Evolutionary conservation across 352 stramenopile species (phyloP), one percentile per base, ranked within the genome.

Genomic region (Phytophthora lateralis): DNA sequence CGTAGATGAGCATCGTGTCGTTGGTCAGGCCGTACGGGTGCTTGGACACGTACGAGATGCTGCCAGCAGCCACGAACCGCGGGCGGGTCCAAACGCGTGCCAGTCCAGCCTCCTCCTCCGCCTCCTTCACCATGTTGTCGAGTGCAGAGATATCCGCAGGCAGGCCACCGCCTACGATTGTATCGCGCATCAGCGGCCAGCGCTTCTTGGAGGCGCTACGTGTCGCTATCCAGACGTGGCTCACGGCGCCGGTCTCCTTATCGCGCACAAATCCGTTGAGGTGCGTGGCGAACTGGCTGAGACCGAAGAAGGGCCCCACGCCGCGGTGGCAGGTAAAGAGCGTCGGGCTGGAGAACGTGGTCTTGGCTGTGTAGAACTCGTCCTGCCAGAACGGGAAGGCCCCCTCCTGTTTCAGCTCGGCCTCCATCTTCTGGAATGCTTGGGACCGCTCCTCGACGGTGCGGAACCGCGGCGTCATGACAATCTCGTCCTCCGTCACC

Each of bases 81-180:
- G 47, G n/a, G 1, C 46, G 53, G 1, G 75, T 75, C 75, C 81
- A 84, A 20, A 57, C 24, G 2, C 69, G 68, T 2, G 64, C 39
- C 7, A 92, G 56, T 2, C 77, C 77, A 15, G 81, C 81, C 49
- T 92, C 81, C 64, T 92, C 81, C 21, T 82, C 26, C 0, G 77
- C 62, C 46, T 92, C 83, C 42, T 92, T 92, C 43, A 88, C 48
- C 81, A 92, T 92, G 52, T 92, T 92, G 17, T 88, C 77, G 11
- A 73, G 56, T 18, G 78, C 64, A 12, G 77, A 82, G 42, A 76
- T 84, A 26, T 71, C 38, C 15, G 55, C 63, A 6, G 83, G 83
- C 1, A 90, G 60, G 20, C 81, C 83, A 10, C 83, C 81, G 6
- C 81, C 81, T 0, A 84, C 83, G 35, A 92, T 75, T 5, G 83